Evolutionary conservation across 257 asterid species (phyloP).

Genomic region (Cinchona pubescens): DNA sequence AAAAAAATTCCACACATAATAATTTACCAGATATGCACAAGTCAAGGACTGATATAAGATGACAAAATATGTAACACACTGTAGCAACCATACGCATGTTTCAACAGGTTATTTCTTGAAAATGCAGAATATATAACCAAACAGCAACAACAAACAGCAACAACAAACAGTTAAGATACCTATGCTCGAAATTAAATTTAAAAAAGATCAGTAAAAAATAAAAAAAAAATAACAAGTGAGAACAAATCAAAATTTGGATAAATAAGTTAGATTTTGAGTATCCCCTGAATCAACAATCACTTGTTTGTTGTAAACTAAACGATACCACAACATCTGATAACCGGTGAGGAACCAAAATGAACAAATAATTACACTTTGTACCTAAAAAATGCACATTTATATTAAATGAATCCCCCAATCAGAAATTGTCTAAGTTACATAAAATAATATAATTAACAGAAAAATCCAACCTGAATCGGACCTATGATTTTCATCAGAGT

Average conservation of each 20-base stretch:
- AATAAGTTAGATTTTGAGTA: neutral
- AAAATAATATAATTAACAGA: neutral
- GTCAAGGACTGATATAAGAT: neutral
- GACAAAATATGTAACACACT: neutral
- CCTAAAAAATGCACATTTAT: neutral
- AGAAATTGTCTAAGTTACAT: neutral
- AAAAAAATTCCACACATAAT: neutral
- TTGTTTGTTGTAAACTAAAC: neutral
- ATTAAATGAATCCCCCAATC: neutral
- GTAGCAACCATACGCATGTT: neutral
- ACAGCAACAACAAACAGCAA: too few species aligned
- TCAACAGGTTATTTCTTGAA: neutral
- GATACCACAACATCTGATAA: neutral
- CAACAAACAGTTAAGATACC: neutral
- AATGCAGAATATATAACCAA: neutral
- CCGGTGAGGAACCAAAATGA: neutral
- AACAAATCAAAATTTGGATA: neutral
- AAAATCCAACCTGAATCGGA: neutral
- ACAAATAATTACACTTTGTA: neutral
- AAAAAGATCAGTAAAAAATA: too few species aligned
- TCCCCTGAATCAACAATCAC: neutral
- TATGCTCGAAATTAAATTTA: neutral
- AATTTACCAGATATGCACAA: neutral
- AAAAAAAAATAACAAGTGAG: too few species aligned
- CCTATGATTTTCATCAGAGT: neutral